A percentile compares a stretch with the other conserved stretches of the same genome.
phyloP scores from a whole-genome alignment of 1,284 basidiomycete genomes.

The Crucibulum parvulum region DNA sequence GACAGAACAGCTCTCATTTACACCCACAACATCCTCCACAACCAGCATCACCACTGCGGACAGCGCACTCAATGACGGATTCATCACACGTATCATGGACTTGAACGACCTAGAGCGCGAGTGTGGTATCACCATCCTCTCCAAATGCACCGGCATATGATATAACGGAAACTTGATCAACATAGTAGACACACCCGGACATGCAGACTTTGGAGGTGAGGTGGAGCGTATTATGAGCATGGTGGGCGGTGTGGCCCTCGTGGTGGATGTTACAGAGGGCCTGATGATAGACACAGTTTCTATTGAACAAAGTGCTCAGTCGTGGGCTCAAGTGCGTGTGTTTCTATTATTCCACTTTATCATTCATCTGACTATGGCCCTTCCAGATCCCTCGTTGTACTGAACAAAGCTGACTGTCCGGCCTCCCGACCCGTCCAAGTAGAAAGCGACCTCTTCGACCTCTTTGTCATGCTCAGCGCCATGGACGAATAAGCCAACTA shows the following conservation, averaged over 20 bases:
- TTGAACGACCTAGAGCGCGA: conserved; percentile 55
- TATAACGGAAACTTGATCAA: conserved; percentile 51
- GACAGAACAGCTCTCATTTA: conserved; percentile 38
- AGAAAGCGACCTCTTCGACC: conserved; percentile 55
- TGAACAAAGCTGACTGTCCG: conserved; percentile 53
- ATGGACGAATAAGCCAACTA: conserved; percentile 57
- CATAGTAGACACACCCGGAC: conserved; percentile 56
- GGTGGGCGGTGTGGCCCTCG: conserved; percentile 54
- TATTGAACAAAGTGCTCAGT: conserved; percentile 48
- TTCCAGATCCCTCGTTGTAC: conserved; percentile 49
- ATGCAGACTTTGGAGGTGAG: conserved; percentile 58
- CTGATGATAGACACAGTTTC: conserved; percentile 56
- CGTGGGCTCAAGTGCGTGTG: conserved; percentile 45
- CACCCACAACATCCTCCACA: conserved; percentile 31
- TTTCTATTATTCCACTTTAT: not conserved
- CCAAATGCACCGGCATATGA: conserved; percentile 52
- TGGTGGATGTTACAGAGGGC: conserved; percentile 55
- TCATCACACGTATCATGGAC: conserved; percentile 54
- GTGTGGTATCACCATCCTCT: conserved; percentile 57
- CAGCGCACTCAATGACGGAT: conserved; percentile 42
- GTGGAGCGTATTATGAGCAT: conserved; percentile 56
- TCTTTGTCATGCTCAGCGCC: conserved; percentile 53
- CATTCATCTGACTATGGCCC: not conserved
- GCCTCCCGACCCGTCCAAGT: conserved; percentile 49
- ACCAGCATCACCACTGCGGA: conserved; percentile 36